Conservation (phyloP, 1,284 basidiomycete genomes). For the Ustilago hordei region DNA sequence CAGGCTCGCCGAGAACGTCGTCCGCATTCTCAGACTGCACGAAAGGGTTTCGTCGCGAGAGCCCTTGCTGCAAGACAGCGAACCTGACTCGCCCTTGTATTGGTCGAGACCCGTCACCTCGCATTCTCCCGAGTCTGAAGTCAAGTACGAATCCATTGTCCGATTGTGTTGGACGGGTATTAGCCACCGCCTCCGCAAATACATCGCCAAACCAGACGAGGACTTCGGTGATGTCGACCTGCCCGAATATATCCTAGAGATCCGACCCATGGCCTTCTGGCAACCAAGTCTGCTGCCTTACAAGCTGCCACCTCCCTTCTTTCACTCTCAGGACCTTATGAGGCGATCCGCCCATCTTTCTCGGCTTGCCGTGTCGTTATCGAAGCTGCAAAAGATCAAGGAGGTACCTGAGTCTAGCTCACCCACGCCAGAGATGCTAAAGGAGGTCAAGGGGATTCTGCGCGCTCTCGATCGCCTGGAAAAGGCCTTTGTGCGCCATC, state of each 20-base stretch:
- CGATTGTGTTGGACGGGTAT: conserved; percentile 48
- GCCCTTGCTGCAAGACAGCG: conserved; percentile 35
- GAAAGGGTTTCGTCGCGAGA: conserved; percentile 35
- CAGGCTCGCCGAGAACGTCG: conserved; percentile 41
- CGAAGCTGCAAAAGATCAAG: conserved; percentile 30
- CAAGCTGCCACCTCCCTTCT: conserved; percentile 42
- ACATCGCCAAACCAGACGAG: conserved; percentile 50
- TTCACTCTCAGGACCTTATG: conserved; percentile 54
- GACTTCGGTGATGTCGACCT: conserved; percentile 27
- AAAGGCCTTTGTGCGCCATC: conserved; percentile 39
- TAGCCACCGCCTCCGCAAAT: conserved; percentile 47
- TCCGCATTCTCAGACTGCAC: conserved; percentile 33
- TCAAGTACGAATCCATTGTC: conserved; percentile 56
- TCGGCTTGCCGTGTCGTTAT: conserved; percentile 25
- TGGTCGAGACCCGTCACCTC: conserved; percentile 44
- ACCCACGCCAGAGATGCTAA: conserved; percentile 22
- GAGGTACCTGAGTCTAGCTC: conserved; percentile 11
- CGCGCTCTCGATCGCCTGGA: conserved; percentile 36
- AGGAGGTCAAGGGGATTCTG: conserved; percentile 21
- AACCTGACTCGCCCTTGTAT: conserved; percentile 46
- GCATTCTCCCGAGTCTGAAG: conserved; percentile 41
- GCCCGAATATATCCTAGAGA: conserved; percentile 37
- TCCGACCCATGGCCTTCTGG: conserved; percentile 55
- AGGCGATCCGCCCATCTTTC: conserved; percentile 39
- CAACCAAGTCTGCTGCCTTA: conserved; percentile 43